Percentiles rank a stretch among this genome's conserved stretches.
These are phyloP conservation scores for Stentor coeruleus DNA, from an alignment of 73 alveolate species.

Conservation along the genomic window DNA sequence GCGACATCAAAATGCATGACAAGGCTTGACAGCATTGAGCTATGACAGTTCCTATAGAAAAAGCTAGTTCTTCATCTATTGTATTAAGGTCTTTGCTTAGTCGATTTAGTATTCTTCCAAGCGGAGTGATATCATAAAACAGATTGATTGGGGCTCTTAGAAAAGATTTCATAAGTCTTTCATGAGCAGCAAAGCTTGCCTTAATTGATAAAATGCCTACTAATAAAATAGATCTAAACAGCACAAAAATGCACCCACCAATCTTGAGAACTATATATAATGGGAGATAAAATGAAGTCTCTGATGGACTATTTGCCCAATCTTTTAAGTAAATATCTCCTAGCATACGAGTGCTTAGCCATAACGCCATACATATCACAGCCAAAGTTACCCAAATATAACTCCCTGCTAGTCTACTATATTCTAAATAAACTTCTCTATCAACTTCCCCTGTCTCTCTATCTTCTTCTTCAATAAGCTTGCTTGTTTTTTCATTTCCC, in stretches of 20 bases:
- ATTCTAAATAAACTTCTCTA: constrained; percentile 35
- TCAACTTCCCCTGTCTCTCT: constrained; percentile 45
- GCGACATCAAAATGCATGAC: constrained; percentile 27
- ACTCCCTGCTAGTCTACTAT: constrained; percentile 34
- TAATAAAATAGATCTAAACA: not conserved
- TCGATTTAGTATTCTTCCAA: constrained; percentile 91
- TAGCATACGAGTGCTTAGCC: not conserved
- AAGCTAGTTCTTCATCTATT: constrained; percentile 42
- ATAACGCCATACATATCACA: not conserved
- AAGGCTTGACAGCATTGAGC: constrained; percentile 15
- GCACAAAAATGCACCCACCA: constrained; percentile 17
- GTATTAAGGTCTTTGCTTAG: constrained; percentile 74
- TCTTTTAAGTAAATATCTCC: constrained; percentile 24
- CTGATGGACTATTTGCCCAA: not conserved
- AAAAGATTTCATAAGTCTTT: constrained; percentile 42
- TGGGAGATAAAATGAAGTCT: not conserved
- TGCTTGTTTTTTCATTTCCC: not conserved
- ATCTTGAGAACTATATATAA: not conserved
- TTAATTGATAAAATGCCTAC: not conserved
- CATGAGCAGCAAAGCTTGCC: constrained; percentile 38
- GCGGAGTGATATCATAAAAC: constrained; percentile 92
- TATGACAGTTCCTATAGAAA: constrained; percentile 34
- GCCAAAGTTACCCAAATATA: not conserved
- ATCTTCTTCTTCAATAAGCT: constrained; percentile 41
- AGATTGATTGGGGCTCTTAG: constrained; percentile 84